Evolutionary conservation across 768 basidiomycete genomes (phyloP).

Genomic region (Rhizopogon roseolus): DNA sequence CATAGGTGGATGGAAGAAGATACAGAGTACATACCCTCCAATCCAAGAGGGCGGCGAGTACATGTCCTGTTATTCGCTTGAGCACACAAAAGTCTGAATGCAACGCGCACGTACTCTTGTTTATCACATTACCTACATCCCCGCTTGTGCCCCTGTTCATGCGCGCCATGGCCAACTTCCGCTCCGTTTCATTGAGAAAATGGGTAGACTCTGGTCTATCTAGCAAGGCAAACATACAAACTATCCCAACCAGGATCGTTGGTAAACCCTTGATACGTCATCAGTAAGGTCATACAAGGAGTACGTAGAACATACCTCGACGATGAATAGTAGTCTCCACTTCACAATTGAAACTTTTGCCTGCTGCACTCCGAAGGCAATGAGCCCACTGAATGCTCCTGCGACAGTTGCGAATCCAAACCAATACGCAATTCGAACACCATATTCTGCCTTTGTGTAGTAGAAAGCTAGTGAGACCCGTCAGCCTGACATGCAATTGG

Average conservation of each 20-base stretch:
- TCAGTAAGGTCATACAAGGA: neutral
- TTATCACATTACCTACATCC: slow-evolving; percentile 54
- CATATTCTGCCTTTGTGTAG: slow-evolving; percentile 62
- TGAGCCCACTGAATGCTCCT: slow-evolving; percentile 25
- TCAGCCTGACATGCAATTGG: slow-evolving; percentile 17
- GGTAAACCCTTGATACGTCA: slow-evolving; percentile 46
- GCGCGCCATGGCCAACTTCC: slow-evolving; percentile 53
- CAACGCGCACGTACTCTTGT: slow-evolving; percentile 39
- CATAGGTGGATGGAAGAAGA: neutral
- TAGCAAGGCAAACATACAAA: slow-evolving; percentile 49
- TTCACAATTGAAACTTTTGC: neutral
- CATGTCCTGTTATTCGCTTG: slow-evolving; percentile 38
- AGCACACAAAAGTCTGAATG: neutral
- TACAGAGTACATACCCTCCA: slow-evolving; percentile 45
- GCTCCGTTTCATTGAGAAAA: slow-evolving; percentile 42
- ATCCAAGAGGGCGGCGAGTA: slow-evolving; percentile 53
- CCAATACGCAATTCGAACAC: slow-evolving; percentile 60
- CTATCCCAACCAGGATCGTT: slow-evolving; percentile 48
- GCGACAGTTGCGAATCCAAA: slow-evolving; percentile 74
- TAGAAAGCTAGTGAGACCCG: slow-evolving; percentile 46
- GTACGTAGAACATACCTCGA: slow-evolving; percentile 39
- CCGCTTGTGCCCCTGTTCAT: slow-evolving; percentile 58
- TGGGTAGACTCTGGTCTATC: slow-evolving; percentile 60
- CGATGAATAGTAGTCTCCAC: slow-evolving; percentile 44
- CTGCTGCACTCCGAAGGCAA: slow-evolving; percentile 21